phyloP scores from a whole-genome alignment of 331 rosid genomes.

The Malus hybrid region DNA sequence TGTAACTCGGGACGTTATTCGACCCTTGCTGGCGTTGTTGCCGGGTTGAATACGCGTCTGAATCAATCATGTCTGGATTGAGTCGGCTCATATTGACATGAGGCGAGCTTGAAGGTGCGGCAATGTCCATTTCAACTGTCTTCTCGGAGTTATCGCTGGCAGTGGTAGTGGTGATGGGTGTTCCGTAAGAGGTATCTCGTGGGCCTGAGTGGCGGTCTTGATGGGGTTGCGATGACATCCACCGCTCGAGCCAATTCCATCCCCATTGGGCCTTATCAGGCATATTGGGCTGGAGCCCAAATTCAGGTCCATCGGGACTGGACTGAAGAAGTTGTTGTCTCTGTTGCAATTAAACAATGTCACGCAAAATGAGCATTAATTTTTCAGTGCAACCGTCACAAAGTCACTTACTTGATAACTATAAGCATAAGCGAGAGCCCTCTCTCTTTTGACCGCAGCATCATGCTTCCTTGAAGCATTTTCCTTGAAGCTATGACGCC shows the following conservation, averaged over 20 bases:
- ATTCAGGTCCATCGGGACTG: conserved; percentile 17
- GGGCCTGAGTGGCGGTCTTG: conserved; percentile 24
- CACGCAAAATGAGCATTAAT: not conserved
- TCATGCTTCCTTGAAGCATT: conserved; percentile 16
- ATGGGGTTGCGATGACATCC: conserved; percentile 68
- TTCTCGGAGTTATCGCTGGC: conserved; percentile 53
- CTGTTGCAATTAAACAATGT: not conserved
- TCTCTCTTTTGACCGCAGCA: conserved; percentile 52
- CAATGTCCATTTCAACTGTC: conserved; percentile 67
- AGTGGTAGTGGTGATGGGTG: conserved; percentile 27
- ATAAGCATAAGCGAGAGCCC: conserved; percentile 72
- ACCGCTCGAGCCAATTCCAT: conserved; percentile 86
- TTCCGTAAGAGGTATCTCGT: conserved; percentile 27
- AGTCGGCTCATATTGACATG: conserved; percentile 25
- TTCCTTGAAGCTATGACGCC: conserved; percentile 43
- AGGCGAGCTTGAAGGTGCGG: conserved; percentile 15
- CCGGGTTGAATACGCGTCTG: conserved; percentile 19
- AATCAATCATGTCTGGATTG: conserved; percentile 21
- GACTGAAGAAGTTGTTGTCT: conserved; percentile 27
- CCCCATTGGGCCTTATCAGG: conserved; percentile 52
- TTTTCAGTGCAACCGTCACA: not conserved
- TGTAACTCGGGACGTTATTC: conserved; percentile 57
- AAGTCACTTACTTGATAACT: conserved; percentile 46
- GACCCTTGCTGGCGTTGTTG: conserved; percentile 16
- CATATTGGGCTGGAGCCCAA: conserved; percentile 19